Evolutionary conservation across 2,329 filamentous ascomycete species (phyloP), one percentile per base, ranked within the genome.

Genomic region (Dactylellina cionopaga): DNA sequence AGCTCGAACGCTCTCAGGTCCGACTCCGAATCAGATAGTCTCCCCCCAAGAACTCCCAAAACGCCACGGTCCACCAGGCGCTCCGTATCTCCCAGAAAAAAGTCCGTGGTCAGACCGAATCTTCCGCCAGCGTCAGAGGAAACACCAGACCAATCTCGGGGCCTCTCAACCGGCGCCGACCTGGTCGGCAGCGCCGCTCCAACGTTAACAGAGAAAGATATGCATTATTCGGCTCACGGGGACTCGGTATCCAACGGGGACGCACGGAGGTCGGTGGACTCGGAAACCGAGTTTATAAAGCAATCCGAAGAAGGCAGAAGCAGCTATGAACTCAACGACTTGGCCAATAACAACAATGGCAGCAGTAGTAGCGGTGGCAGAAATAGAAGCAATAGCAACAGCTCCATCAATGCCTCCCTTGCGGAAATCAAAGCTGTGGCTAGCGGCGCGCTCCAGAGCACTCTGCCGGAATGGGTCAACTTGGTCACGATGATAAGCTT

Each of bases 401-500:
- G 66, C 29, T 70, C n/a, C n/a, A n/a, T n/a, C 71, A 31, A 65
- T 76, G 10, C 64, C 71, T 27, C 33, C 46, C 37, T 60, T 24
- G 47, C 54, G 1, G 55, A 62, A 13, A 19, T 44, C 46, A 72
- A 65, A 33, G 63, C 68, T 13, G 15, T 72, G 19, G 59, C 47
- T 3, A 47, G 31, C 5, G 68, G 69, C 4, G 47, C 41, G 6
- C 47, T 74, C 0, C 76, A 77, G 33, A 74, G 70, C 29, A 75
- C 76, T 10, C 55, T 89, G 68, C 86, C 87, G 29, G 84, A 85
- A 80, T 89, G 86, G 85, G 80, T 91, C 35, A 85, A 86, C 65
- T 83, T 89, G 46, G 83, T 84, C 19, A 83, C 85, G 65, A 96
- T 96, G 85, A 85, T 94, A 66, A 85, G 85, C 55, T 85, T 98